Evolutionary conservation across 2,329 filamentous ascomycete genomes (phyloP).

Genomic region (Cercospora brassicicola): DNA sequence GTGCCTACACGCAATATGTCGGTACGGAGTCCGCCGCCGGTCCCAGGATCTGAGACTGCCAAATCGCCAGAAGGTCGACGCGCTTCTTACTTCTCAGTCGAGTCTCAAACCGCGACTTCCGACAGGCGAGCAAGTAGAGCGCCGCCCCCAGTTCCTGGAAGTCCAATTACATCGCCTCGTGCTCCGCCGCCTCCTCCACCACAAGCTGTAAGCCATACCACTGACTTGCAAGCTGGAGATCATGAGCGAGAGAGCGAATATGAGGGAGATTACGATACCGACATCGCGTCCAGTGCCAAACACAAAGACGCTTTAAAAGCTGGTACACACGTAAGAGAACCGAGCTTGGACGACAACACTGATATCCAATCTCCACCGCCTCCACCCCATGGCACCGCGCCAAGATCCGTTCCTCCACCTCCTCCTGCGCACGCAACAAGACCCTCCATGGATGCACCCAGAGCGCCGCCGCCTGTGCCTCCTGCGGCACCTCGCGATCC

Average conservation of each 20-base stretch:
- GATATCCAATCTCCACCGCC: conserved; percentile 46
- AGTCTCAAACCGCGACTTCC: conserved; percentile 38
- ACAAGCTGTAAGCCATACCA: conserved; percentile 42
- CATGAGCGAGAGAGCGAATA: conserved; percentile 84
- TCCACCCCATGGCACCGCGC: conserved; percentile 40
- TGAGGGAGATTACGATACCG: conserved; percentile 96
- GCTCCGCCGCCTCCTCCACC: conserved; percentile 54
- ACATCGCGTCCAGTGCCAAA: conserved; percentile 89
- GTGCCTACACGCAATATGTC: conserved; percentile 36
- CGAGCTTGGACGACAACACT: conserved; percentile 68
- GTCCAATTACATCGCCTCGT: conserved; percentile 40
- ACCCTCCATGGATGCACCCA: conserved; percentile 69
- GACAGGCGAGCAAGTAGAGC: conserved; percentile 42
- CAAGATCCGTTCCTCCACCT: conserved; percentile 56
- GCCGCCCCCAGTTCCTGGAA: conserved; percentile 41
- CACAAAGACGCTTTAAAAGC: conserved; percentile 90
- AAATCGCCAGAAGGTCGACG: conserved; percentile 41
- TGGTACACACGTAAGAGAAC: conserved; percentile 65
- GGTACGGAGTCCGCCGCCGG: conserved; percentile 39
- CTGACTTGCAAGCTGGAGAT: conserved; percentile 47
- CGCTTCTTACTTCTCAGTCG: conserved; percentile 44
- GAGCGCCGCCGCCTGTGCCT: conserved; percentile 66
- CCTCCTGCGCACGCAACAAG: conserved; percentile 49
- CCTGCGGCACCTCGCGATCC: conserved; percentile 46
- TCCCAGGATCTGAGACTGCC: conserved; percentile 32